Base-by-base conservation (phyloP, 2,329 filamentous ascomycete species). In the Fusarium irregulare region DNA sequence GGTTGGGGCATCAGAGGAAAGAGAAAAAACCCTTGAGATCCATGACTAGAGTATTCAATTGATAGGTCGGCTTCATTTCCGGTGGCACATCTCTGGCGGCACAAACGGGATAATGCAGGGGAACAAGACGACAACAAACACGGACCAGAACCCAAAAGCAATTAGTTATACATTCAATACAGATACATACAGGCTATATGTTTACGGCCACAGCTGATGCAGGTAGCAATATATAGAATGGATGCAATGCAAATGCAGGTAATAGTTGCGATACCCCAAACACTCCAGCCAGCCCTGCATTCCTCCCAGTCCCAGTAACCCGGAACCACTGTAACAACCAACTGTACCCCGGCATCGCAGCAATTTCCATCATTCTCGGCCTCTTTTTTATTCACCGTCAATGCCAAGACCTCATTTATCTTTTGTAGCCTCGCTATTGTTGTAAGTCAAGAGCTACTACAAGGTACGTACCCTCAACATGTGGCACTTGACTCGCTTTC, bases 281-380 rank as follows among this genome's bases (percentile, higher is more conserved):
- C 44, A 42, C 23, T 28, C 7, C 5, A 6, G 2, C 34, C 32
- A 40, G 7, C 9, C 25, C 30, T 54, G 41, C 67, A 71, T 70
- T 70, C 44, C 46, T 55, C 20, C 28, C 48, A 37, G 66, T 69
- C 62, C 66, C 56, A 70, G 56, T 50, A 56, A 61, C 66, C 64
- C 28, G 64, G 58, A 60, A 56, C 34, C 16, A 56, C 30, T 21
- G 44, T 47, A 10, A 30, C 23, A 56, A 34, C 14, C 23, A 41
- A n/a, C 47, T 34, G 54, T 27, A 30, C n/a, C 28, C 61, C 27
- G 60, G 25, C 60, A 37, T 47, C 46, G 46, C 53, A 64, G 40
- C 40, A 53, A 53, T 42, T 41, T 40, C 32, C 21, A 34, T 32
- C 34, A 37, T 51, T 18, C n/a, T 37, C 20, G 9, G 23, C 20